phyloP scores from a whole-genome alignment of 306 rosid species.

The Erythrophleum fordii region DNA sequence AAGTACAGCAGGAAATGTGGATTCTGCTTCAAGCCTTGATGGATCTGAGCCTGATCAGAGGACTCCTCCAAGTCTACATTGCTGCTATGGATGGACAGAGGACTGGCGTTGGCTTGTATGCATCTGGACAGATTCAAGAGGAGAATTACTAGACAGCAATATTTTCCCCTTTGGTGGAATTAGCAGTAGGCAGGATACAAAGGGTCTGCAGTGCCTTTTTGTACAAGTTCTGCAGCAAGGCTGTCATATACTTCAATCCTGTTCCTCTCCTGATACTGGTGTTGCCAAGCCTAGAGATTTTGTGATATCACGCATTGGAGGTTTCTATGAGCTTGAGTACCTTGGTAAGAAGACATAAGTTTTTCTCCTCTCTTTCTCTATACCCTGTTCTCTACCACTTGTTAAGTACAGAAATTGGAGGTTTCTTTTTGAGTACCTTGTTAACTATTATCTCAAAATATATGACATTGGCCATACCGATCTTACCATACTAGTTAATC shows the following conservation, averaged over 20 bases:
- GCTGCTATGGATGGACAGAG: conserved; percentile 99
- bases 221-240: conserved; percentile 98
- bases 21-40: conserved; percentile 72
- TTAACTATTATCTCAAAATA: not conserved
- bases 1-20: conserved; percentile 64
- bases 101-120: conserved; percentile 99
- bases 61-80: conserved; percentile 84
- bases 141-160: conserved; percentile 91
- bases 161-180: conserved; percentile 98
- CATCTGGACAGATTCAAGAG: conserved; percentile 97
- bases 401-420: not conserved
- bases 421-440: not conserved
- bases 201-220: conserved; percentile 95
- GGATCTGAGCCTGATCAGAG: conserved; percentile 76
- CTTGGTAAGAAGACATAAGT: conserved; percentile 60
- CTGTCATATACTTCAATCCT: conserved; percentile 88
- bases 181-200: conserved; percentile 98
- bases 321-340: conserved; percentile 94
- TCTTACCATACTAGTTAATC: not conserved
- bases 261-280: conserved; percentile 62
- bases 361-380: conserved; percentile 4
- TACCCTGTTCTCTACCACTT: not conserved
- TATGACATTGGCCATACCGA: conserved; percentile 10
- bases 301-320: conserved; percentile 94
- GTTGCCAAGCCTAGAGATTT: conserved; percentile 90